Evolutionary conservation across 345 rosid genomes (phyloP).

Genomic region (Euphorbia peplus): DNA sequence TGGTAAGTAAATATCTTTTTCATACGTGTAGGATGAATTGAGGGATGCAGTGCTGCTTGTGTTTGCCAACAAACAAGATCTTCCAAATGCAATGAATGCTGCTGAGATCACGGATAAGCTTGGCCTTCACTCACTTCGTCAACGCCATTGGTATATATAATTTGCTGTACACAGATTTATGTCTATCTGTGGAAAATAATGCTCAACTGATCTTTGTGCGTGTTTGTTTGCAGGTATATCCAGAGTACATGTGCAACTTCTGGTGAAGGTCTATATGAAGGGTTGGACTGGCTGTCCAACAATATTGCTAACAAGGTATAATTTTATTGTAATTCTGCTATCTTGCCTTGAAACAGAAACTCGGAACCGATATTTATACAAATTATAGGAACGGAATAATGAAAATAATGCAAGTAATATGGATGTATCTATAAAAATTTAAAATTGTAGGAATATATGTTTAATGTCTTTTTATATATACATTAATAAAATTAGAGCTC

Average conservation of each 20-base stretch:
- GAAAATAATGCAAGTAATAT: no score
- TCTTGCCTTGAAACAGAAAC: no score
- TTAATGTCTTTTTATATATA: no score
- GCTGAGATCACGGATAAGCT: slow-evolving; percentile 87
- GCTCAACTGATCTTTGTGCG: background rate
- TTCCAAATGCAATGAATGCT: slow-evolving; percentile 83
- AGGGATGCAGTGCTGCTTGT: slow-evolving; percentile 93
- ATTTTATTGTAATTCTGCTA: background rate
- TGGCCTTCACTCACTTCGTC: slow-evolving; percentile 80
- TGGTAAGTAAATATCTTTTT: background rate
- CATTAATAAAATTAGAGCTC: no score
- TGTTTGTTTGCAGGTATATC: slow-evolving; percentile 52
- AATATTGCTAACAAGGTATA: slow-evolving; percentile 66
- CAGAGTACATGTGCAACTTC: slow-evolving; percentile 80
- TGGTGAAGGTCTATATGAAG: slow-evolving; percentile 79
- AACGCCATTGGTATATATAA: slow-evolving; percentile 61
- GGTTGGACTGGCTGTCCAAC: slow-evolving; percentile 81
- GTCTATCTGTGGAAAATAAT: background rate
- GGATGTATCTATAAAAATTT: no score
- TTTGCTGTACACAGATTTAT: background rate
- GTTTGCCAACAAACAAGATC: slow-evolving; percentile 87
- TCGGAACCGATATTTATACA: no score
- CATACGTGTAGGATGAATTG: slow-evolving; percentile 56
- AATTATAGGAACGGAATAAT: no score
- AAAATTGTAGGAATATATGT: no score